Conservation (phyloP, 768 basidiomycete genomes). For the Fistulinella prunicolor region DNA sequence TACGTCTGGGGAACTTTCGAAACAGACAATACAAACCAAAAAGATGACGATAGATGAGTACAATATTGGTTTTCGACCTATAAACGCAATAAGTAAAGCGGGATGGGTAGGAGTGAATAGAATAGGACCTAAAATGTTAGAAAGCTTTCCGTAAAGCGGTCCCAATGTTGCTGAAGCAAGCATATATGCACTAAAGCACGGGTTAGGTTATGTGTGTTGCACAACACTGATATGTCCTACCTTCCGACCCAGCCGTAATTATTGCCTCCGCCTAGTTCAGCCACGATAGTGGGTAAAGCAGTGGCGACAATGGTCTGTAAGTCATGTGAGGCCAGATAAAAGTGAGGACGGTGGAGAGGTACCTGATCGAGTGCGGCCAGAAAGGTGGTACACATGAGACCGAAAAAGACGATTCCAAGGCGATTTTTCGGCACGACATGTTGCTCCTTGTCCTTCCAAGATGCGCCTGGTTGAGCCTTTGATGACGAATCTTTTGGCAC, state of each 20-base stretch:
- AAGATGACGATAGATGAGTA: background rate
- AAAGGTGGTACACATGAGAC: background rate
- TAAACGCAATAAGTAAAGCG: background rate
- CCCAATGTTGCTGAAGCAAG: background rate
- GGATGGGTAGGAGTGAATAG: background rate
- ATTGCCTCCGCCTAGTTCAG: background rate
- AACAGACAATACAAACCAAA: background rate
- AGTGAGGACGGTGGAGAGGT: background rate
- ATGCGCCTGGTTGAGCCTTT: conserved; percentile 26
- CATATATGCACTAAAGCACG: background rate
- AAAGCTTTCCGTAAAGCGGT: background rate
- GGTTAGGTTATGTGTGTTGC: background rate
- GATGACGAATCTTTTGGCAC: background rate
- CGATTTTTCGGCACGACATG: background rate
- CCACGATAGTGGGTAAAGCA: background rate
- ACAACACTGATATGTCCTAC: background rate
- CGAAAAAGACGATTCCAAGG: background rate
- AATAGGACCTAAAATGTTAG: background rate
- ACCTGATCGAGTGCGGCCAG: background rate
- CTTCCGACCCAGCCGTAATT: background rate
- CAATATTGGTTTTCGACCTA: background rate
- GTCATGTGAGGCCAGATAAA: background rate
- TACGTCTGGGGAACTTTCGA: background rate
- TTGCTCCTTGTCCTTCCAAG: conserved; percentile 32
- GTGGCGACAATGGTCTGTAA: background rate